phyloP scores from a whole-genome alignment of 192 early-diverging fungal genomes.

The Backusella tuberculispora region DNA sequence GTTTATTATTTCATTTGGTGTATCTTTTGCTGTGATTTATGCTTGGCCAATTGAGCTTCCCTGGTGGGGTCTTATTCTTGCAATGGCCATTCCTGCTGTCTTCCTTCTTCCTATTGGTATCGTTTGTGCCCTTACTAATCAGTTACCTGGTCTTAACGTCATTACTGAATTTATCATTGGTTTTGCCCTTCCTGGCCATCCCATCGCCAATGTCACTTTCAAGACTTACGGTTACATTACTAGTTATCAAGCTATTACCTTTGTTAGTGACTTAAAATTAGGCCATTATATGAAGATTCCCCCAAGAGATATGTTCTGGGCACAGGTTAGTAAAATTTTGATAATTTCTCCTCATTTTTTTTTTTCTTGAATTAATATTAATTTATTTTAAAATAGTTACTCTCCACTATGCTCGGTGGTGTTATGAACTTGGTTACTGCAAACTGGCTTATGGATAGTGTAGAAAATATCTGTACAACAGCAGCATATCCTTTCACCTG shows the following conservation, averaged over 20 bases:
- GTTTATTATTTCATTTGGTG: conserved; percentile 46
- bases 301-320: conserved; percentile 62
- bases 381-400: too few relatives aligned
- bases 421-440: conserved; percentile 57
- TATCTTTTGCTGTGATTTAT: conserved; percentile 55
- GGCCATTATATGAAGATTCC: conserved; percentile 79
- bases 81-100: conserved; percentile 59
- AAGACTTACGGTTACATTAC: conserved; percentile 85
- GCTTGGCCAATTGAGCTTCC: conserved; percentile 64
- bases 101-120: conserved; percentile 84
- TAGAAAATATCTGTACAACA: conserved; percentile 45
- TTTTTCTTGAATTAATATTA: too few relatives aligned
- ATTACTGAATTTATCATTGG: conserved; percentile 87
- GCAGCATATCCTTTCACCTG: conserved; percentile 52
- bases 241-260: conserved; percentile 76
- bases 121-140: conserved; percentile 78
- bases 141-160: conserved; percentile 79
- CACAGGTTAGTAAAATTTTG: too few relatives aligned
- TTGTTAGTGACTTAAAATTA: conserved; percentile 75
- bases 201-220: conserved; percentile 84
- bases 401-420: conserved; percentile 48
- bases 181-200: conserved; percentile 77
- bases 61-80: conserved; percentile 76
- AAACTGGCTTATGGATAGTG: conserved; percentile 49
- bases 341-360: too few relatives aligned